Conservation (phyloP, 2,329 filamentous ascomycete species). For the Waltergamsia citrina region DNA sequence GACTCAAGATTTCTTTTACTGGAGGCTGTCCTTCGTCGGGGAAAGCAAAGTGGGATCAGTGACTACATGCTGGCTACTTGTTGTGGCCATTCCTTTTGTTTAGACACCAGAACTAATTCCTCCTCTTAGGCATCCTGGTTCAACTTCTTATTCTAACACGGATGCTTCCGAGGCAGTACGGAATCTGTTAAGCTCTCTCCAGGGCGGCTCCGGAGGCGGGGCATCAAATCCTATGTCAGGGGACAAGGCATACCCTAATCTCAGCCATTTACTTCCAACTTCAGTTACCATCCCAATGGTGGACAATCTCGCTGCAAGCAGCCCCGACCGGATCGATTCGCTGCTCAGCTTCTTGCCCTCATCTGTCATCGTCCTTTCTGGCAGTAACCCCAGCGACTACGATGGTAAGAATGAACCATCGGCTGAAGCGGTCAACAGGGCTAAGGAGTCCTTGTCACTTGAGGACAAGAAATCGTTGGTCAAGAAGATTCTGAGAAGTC, state of each 20-base stretch:
- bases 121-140: too few species aligned
- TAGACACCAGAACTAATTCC: slow-evolving; percentile 9
- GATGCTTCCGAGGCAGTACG: slow-evolving; percentile 75
- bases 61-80: slow-evolving; percentile 3
- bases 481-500: slow-evolving; percentile 73
- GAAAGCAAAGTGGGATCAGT: slow-evolving; percentile 15
- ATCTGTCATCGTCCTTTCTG: slow-evolving; percentile 65
- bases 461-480: slow-evolving; percentile 74
- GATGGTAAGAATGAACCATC: slow-evolving; percentile 55
- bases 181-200: slow-evolving; percentile 79
- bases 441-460: slow-evolving; percentile 62
- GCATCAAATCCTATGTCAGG: too few species aligned
- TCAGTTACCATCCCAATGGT: slow-evolving; percentile 71
- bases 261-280: slow-evolving; percentile 76
- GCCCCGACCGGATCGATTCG: slow-evolving; percentile 52
- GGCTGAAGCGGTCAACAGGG: slow-evolving; percentile 58
- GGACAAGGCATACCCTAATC: slow-evolving; percentile 65
- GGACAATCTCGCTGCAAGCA: slow-evolving; percentile 45
- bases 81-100: background rate
- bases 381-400: slow-evolving; percentile 49
- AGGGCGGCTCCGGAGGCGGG: slow-evolving; percentile 44
- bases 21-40: slow-evolving; percentile 15
- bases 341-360: slow-evolving; percentile 74
- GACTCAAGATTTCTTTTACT: slow-evolving; percentile 20
- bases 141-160: slow-evolving; percentile 44